Percentiles rank a stretch among this genome's conserved stretches.
These are phyloP conservation scores for Aspergillus nomiae DNA, from an alignment of 2,329 filamentous ascomycete species.

Conservation along the genomic window DNA sequence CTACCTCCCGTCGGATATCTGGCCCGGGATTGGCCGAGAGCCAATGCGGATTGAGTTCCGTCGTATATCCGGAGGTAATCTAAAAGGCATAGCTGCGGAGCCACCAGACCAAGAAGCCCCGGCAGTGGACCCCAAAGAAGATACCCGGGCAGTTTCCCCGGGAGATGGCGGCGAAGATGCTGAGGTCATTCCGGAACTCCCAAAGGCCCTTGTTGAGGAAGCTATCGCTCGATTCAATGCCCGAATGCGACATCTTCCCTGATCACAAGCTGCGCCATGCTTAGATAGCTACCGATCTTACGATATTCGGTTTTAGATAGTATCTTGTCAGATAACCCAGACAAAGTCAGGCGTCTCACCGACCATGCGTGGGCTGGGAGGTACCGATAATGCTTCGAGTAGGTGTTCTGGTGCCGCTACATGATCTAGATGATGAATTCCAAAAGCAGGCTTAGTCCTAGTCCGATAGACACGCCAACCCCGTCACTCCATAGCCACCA, in stretches of 20 bases:
- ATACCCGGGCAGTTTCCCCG: slow-evolving; percentile 6
- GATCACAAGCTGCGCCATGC: not conserved
- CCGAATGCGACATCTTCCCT: slow-evolving; percentile 26
- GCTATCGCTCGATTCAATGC: slow-evolving; percentile 44
- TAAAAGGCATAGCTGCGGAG: slow-evolving; percentile 26
- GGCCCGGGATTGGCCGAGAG: slow-evolving; percentile 70
- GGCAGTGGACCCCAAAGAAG: slow-evolving; percentile 11
- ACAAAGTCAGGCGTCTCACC: not conserved
- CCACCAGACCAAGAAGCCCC: slow-evolving; percentile 11
- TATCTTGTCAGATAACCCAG: too few species aligned
- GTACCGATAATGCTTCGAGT: not conserved
- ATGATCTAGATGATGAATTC: slow-evolving; percentile 39
- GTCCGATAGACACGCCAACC: slow-evolving; percentile 15
- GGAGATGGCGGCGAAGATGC: slow-evolving; percentile 25
- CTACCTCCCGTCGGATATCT: slow-evolving; percentile 83
- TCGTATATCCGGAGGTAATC: slow-evolving; percentile 37
- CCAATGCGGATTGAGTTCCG: slow-evolving; percentile 51
- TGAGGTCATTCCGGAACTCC: slow-evolving; percentile 46
- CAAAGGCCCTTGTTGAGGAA: slow-evolving; percentile 45
- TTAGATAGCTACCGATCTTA: not conserved
- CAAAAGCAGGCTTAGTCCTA: slow-evolving; percentile 28
- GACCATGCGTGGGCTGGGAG: not conserved
- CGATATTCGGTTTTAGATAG: not conserved
- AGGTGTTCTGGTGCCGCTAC: not conserved
- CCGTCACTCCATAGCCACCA: slow-evolving; percentile 6